Evolutionary conservation across 2,329 filamentous ascomycete genomes (phyloP).

Genomic region (Hymenoscyphus salicellus): DNA sequence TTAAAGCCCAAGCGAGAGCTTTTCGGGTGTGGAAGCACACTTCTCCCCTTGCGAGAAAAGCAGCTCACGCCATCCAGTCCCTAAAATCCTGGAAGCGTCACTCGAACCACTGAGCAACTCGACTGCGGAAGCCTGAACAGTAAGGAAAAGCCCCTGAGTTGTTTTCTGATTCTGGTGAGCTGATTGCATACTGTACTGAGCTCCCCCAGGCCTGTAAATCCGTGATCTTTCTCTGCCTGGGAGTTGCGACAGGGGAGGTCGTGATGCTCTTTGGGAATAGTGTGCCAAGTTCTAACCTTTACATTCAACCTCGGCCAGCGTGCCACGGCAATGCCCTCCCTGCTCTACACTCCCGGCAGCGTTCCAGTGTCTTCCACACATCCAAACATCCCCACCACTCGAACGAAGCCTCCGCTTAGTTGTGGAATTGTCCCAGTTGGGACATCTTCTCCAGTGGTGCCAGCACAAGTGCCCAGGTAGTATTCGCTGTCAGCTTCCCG

Average conservation of each 20-base stretch:
- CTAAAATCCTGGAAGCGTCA: not conserved
- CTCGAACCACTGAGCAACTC: not conserved
- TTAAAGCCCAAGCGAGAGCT: not conserved
- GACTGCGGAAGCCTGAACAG: not conserved
- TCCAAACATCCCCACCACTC: conserved; percentile 1
- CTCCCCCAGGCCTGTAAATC: not conserved
- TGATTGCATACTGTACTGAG: not conserved
- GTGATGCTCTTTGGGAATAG: conserved; percentile 1
- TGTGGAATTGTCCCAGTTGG: not conserved
- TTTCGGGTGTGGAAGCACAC: not conserved
- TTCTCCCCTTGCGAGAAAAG: not conserved
- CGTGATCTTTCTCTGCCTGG: conserved; percentile 1
- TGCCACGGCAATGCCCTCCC: not conserved
- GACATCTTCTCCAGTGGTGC: conserved; percentile 5
- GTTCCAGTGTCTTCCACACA: not conserved
- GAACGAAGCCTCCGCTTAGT: not conserved
- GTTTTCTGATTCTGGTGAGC: conserved; percentile 1
- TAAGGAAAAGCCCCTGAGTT: not conserved
- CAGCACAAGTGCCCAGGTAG: conserved; percentile 6
- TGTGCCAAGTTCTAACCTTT: conserved; percentile 2
- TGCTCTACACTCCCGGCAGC: not conserved
- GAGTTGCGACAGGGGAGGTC: not conserved
- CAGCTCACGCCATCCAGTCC: not conserved
- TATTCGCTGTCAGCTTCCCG: conserved; percentile 10
- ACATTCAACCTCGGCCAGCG: conserved; percentile 2